A percentile compares a stretch with the other conserved stretches of the same genome.
These are phyloP conservation scores for Sugiyamaella qingdaonensis DNA, from an alignment of 805 yeast genomes.

Conservation along the genomic window DNA sequence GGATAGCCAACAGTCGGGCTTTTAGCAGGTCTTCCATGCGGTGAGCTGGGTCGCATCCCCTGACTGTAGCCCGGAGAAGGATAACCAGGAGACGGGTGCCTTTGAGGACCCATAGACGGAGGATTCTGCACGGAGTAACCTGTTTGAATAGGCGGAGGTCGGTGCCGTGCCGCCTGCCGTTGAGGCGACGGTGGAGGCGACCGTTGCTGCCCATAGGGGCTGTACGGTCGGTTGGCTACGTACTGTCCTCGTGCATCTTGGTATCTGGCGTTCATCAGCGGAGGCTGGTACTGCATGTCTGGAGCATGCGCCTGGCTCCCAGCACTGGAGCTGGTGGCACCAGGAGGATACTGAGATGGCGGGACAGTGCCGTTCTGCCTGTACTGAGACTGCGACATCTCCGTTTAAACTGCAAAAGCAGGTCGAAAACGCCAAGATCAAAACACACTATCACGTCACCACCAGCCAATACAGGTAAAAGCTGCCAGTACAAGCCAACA, in stretches of 20 bases:
- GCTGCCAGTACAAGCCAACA: no score
- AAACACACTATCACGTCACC: no score
- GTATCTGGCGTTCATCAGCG: slow-evolving; percentile 13
- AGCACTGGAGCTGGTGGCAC: no score
- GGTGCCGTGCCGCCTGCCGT: neutral
- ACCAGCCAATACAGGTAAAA: no score
- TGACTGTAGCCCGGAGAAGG: neutral
- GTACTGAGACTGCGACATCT: no score
- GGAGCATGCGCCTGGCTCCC: neutral
- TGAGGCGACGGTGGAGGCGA: slow-evolving; percentile 2
- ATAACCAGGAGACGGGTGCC: neutral
- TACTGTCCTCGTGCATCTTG: slow-evolving; percentile 8
- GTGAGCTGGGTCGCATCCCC: neutral
- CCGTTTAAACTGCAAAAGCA: no score
- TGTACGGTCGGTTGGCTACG: slow-evolving; percentile 6
- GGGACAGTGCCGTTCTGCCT: no score
- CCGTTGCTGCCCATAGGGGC: slow-evolving; percentile 1
- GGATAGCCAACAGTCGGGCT: neutral
- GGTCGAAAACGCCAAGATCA: no score
- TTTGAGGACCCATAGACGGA: neutral
- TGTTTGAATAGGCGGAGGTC: slow-evolving; percentile 1
- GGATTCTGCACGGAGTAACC: neutral
- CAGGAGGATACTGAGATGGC: no score
- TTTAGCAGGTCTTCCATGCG: neutral
- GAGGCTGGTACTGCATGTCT: slow-evolving; percentile 7